phyloP scores from a whole-genome alignment of 2,329 filamentous ascomycete species.

The Colletotrichum truncatum region DNA sequence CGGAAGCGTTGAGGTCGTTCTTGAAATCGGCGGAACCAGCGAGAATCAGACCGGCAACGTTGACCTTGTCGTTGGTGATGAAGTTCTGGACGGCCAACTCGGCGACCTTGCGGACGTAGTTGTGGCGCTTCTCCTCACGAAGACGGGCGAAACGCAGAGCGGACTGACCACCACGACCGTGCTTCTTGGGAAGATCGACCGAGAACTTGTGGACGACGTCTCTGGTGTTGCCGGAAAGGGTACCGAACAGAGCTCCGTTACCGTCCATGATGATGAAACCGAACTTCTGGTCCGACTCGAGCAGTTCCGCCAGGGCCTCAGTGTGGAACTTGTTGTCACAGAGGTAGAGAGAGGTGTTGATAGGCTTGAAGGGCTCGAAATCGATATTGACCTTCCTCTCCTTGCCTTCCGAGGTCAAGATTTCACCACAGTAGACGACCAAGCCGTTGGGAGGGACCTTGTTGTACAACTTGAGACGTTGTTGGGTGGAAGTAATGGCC shows the following conservation, averaged over 20 bases:
- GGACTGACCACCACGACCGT: conserved; percentile 99
- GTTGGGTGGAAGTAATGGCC: conserved; percentile 98
- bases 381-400: conserved; percentile 99
- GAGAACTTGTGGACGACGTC: conserved; percentile 98
- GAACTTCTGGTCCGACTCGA: conserved; percentile 99
- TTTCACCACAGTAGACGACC: conserved; percentile 99
- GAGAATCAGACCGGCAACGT: conserved; percentile 93
- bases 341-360: conserved; percentile 98
- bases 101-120: conserved; percentile 98
- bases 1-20: conserved; percentile 97
- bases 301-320: conserved; percentile 93
- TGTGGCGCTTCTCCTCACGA: conserved; percentile 99
- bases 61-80: conserved; percentile 98
- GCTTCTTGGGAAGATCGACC: conserved; percentile 99
- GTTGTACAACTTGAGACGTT: conserved; percentile 98
- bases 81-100: conserved; percentile 99
- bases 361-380: conserved; percentile 99
- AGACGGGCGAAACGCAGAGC: conserved; percentile 99
- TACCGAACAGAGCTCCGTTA: conserved; percentile 97
- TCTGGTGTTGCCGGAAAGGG: conserved; percentile 94
- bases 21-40: conserved; percentile 99
- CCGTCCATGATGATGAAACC: conserved; percentile 99
- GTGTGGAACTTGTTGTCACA: conserved; percentile 99
- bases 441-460: conserved; percentile 98
- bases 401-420: conserved; percentile 97